These are phyloP conservation scores for Trichoderma sp. DNA, from an alignment of 2,329 filamentous ascomycete species.

Conservation along the genomic window DNA sequence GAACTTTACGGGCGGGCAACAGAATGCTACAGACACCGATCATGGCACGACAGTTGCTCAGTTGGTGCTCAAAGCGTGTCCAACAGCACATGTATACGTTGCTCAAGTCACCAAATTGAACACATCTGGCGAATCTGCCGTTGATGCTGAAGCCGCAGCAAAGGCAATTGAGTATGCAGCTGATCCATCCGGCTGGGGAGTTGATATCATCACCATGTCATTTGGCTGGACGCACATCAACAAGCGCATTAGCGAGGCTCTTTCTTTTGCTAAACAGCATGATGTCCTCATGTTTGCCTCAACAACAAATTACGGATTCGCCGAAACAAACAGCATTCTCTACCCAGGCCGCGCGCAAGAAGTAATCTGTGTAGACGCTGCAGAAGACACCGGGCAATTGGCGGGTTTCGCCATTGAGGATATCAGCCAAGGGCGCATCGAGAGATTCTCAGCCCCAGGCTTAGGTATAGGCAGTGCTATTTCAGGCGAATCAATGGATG, in stretches of 20 bases:
- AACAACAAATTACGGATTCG: background rate
- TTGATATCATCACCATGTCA: constrained; percentile 10
- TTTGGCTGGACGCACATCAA: background rate
- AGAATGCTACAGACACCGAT: background rate
- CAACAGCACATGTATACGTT: background rate
- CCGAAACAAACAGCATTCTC: background rate
- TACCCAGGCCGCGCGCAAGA: background rate
- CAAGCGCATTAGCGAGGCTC: background rate
- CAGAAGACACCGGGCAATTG: background rate
- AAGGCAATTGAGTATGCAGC: background rate
- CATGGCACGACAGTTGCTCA: background rate
- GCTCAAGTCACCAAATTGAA: background rate
- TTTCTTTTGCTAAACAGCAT: background rate
- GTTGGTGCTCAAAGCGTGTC: constrained; percentile 1
- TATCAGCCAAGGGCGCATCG: background rate
- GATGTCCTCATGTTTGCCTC: constrained; percentile 4
- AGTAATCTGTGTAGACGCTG: constrained; percentile 3
- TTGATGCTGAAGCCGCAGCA: background rate
- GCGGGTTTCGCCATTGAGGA: background rate
- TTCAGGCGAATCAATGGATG: background rate
- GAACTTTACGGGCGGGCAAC: background rate
- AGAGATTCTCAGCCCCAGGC: background rate
- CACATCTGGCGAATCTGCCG: too few relatives aligned
- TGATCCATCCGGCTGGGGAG: background rate
- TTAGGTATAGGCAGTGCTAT: background rate